Evolutionary conservation across 148 eudicot genomes (phyloP).

Genomic region (Nepenthes mirabilis): DNA sequence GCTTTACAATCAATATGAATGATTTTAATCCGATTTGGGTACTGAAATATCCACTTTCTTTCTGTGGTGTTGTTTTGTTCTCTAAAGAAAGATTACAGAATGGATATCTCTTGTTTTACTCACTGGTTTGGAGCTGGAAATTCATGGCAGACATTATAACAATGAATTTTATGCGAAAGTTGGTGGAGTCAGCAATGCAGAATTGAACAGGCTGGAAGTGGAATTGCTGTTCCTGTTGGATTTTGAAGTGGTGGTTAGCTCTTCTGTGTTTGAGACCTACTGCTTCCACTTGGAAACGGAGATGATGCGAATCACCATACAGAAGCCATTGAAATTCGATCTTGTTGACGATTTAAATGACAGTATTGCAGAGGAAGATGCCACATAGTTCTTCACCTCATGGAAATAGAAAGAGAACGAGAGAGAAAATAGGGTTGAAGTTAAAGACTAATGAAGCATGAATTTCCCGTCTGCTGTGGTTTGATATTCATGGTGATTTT

Average conservation of each 20-base stretch:
- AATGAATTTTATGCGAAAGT: slow-evolving; percentile 85
- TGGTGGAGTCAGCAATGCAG: slow-evolving; percentile 80
- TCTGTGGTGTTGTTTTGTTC: background rate
- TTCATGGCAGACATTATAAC: slow-evolving; percentile 58
- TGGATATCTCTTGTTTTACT: too few species aligned
- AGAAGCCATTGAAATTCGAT: background rate
- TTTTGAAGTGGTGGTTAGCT: slow-evolving; percentile 50
- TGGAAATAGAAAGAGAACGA: too few species aligned
- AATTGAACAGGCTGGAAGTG: slow-evolving; percentile 69
- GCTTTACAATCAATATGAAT: too few species aligned
- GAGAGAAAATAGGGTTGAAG: too few species aligned
- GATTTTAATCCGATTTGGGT: too few species aligned
- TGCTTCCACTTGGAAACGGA: slow-evolving; percentile 76
- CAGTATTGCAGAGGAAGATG: too few species aligned
- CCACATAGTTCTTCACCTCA: too few species aligned
- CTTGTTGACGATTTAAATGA: too few species aligned
- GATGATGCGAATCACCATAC: slow-evolving; percentile 17
- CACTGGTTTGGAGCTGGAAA: background rate
- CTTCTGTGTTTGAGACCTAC: slow-evolving; percentile 72
- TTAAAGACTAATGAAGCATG: too few species aligned
- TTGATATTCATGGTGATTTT: too few species aligned
- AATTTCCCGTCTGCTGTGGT: too few species aligned
- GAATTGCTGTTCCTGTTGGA: slow-evolving; percentile 75
- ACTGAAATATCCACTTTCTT: background rate
- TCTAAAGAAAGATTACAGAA: background rate